Evolutionary conservation across 148 eudicot species (phyloP), one percentile per base, ranked within the genome.

Genomic region (Selenicereus undatus): DNA sequence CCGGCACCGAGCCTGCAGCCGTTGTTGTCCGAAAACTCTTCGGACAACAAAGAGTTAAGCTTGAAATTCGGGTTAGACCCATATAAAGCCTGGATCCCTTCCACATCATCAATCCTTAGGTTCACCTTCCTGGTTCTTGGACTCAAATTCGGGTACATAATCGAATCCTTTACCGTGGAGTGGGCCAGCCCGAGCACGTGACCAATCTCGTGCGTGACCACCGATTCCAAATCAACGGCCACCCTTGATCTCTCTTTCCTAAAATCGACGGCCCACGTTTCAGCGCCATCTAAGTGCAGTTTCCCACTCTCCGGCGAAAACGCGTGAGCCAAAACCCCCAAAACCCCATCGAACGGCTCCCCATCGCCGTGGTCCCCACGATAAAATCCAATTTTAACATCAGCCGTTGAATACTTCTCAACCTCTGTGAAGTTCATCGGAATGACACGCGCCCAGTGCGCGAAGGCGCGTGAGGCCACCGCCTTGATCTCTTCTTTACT

Each of bases 131-230:
- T 83, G 43, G 79, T 79, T 64, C 91, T 83, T 58, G 91, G 88
- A 52, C 83, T 86, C 76, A 90, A 76, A 78, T 86, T 90, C 82
- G 93, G 91, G 81, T 89, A 90, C 93, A 90, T 90, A 1, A 90
- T 78, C 9, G 93, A 85, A 65, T 87, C 90, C 48, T 81, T 83
- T 3, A 86, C 90, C n/a, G 85, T 68, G 4, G 92, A 80, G 75
- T 91, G 94, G 36, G 87, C 94, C 21, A 91, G 24, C 48, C 94
- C 94, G 11, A 91, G 90, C 62, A 89, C 83, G 76, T 91, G 94
- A 68, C 94, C 94, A 3, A 91, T 89, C 87, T 91, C 94, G 77
- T 91, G 94, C 71, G 89, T 87, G 10, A 86, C 94, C 10, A 89
- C 92, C 0, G 94, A 89, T 74, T 89, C 92, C 73, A 91, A 85